phyloP scores from a whole-genome alignment of 805 yeast genomes.

The Teunomyces gatunensis region DNA sequence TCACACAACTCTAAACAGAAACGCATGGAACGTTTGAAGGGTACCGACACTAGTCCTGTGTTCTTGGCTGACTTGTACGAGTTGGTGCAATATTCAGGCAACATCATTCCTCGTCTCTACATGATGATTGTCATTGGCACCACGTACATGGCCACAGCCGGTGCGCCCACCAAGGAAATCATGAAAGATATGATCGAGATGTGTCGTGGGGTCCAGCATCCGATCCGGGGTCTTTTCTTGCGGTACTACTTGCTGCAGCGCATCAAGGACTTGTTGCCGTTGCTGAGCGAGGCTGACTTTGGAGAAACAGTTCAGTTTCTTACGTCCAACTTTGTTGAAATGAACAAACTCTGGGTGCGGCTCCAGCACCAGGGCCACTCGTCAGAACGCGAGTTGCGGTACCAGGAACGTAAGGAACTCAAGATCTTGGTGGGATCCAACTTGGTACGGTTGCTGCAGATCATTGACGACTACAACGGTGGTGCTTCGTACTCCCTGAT shows the following conservation, averaged over 20 bases:
- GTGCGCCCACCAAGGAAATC: constrained; percentile 79
- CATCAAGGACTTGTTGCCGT: constrained; percentile 64
- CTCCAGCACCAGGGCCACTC: constrained; percentile 94
- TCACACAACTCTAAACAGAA: constrained; percentile 64
- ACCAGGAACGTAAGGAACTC: constrained; percentile 79
- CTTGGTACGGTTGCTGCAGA: constrained; percentile 81
- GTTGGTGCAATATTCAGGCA: constrained; percentile 92
- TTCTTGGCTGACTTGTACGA: constrained; percentile 85
- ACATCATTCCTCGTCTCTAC: constrained; percentile 86
- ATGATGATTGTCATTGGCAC: constrained; percentile 95
- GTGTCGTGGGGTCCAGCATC: constrained; percentile 97
- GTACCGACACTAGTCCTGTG: constrained; percentile 14
- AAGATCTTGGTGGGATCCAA: constrained; percentile 92
- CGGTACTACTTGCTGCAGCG: constrained; percentile 86
- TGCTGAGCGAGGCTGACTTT: constrained; percentile 37
- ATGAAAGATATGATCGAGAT: constrained; percentile 96
- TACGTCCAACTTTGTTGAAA: constrained; percentile 85
- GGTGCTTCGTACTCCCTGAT: constrained; percentile 25
- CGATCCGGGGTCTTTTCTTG: constrained; percentile 85
- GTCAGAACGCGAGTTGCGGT: constrained; percentile 70
- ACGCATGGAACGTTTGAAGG: constrained; percentile 7
- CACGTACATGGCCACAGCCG: constrained; percentile 73
- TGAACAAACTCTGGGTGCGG: constrained; percentile 98
- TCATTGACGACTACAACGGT: constrained; percentile 65
- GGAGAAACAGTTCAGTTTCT: constrained; percentile 75